Percentiles rank a stretch among this genome's conserved stretches.
Evolutionary conservation across 495 filamentous ascomycete genomes (phyloP).

Genomic region (Penicillium argentinense): DNA sequence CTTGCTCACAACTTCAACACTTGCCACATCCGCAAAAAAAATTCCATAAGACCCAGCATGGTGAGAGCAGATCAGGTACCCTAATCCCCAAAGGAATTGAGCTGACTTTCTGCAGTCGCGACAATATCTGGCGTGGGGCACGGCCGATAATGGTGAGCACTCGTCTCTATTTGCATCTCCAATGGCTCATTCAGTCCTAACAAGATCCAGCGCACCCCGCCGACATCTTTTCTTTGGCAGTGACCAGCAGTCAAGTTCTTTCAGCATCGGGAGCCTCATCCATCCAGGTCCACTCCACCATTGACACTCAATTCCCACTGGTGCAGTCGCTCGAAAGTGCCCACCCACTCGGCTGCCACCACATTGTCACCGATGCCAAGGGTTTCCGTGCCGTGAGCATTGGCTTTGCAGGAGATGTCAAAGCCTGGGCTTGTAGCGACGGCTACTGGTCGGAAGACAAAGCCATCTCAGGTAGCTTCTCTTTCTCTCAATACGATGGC

Average conservation of each 20-base stretch:
- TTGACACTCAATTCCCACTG: slow-evolving; percentile 67
- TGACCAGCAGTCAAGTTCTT: slow-evolving; percentile 73
- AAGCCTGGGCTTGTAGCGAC: slow-evolving; percentile 68
- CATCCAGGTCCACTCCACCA: slow-evolving; percentile 73
- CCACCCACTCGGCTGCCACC: slow-evolving; percentile 87
- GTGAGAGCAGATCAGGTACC: background rate
- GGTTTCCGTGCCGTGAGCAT: slow-evolving; percentile 74
- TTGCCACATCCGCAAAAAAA: too few relatives aligned
- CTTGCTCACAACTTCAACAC: slow-evolving; percentile 8
- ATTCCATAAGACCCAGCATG: too few relatives aligned
- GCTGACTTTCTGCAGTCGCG: slow-evolving; percentile 66
- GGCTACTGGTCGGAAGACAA: slow-evolving; percentile 54
- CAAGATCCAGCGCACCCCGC: slow-evolving; percentile 68
- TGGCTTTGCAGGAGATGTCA: slow-evolving; percentile 84
- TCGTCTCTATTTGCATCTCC: slow-evolving; percentile 3
- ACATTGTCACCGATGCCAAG: slow-evolving; percentile 67
- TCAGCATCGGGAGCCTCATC: slow-evolving; percentile 80
- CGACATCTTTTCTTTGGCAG: slow-evolving; percentile 86
- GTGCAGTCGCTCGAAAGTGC: slow-evolving; percentile 71
- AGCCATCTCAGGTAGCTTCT: slow-evolving; percentile 48
- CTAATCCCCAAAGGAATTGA: background rate
- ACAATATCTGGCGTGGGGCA: slow-evolving; percentile 93
- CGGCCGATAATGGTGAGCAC: slow-evolving; percentile 75
- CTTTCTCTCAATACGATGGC: too few relatives aligned
- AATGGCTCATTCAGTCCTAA: slow-evolving; percentile 21